Base-by-base conservation (phyloP, 176 grass and related monocot genomes). In the Oryza longistaminata region DNA sequence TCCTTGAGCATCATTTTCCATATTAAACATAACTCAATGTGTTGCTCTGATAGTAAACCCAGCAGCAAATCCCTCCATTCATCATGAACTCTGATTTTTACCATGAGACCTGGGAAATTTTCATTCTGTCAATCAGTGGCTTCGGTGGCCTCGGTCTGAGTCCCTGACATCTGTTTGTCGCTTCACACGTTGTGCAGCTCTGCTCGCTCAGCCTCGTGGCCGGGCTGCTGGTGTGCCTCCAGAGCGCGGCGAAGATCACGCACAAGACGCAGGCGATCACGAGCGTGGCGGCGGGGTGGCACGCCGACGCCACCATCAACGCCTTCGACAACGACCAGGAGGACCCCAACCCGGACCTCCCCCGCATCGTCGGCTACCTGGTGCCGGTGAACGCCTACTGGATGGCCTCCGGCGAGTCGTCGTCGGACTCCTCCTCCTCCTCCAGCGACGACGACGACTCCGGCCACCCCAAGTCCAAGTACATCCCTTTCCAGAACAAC, bases 261-360 rank as follows among this genome's bases (percentile, higher is more conserved):
- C 96, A 98, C 76, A 98, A 92, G 86, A 92, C 96, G 31, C 93
- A 98, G 81, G 89, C 96, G 4, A 81, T 95, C 65, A 98, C 96
- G 8, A 95, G 96, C 82, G 79, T 93, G 9, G 95, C 93, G 6
- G 89, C 95, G 43, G 92, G 81, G 67, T 98, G 96, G 96, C 96
- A 98, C 39, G 93, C 88, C 11, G 87, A 90, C 68, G 93, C 89
- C 58, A 98, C 95, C 53, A 83, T 98, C 37, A 80, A 91, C 84
- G 88, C 86, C 21, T 90, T 88, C 42, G 68, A 92, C 43, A 78
- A 84, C 64, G 85, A 80, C 15, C 79, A 66, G 52, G 85, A 75
- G 79, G 70, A 90, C 68, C 88, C 89, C 17, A 73, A 83, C 55
- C 81, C 81, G 11, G 86, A 77, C 19, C 64, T 80, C 24, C 86